Conservation (phyloP, 305 asterid species). For the Solanum hybrid region DNA sequence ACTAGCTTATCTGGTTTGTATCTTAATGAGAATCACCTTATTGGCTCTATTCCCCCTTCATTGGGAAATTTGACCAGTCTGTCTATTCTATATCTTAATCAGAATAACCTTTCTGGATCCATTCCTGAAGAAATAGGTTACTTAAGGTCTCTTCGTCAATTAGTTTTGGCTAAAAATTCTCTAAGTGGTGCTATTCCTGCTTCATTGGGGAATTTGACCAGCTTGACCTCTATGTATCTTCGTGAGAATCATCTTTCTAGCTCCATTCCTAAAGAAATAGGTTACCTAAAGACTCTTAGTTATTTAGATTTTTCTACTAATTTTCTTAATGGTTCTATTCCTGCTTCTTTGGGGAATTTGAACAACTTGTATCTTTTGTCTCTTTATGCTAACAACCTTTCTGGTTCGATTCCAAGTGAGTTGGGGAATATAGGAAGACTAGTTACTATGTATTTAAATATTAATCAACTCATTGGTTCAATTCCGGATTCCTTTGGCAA, state of each 20-base stretch:
- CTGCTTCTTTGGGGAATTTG: not conserved
- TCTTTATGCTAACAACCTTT: not conserved
- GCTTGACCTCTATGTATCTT: not conserved
- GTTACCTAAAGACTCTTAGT: not conserved
- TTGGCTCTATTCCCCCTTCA: not conserved
- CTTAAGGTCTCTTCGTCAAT: not conserved
- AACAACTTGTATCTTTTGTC: not conserved
- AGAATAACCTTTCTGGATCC: not conserved
- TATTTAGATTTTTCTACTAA: not conserved
- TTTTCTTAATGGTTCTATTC: not conserved
- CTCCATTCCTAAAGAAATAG: not conserved
- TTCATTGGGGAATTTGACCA: not conserved
- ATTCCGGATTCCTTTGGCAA: not conserved
- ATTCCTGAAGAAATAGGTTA: not conserved
- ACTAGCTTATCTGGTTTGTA: accelerated
- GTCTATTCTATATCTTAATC: accelerated
- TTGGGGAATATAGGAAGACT: not conserved
- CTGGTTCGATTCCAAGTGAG: not conserved
- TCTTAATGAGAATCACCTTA: not conserved
- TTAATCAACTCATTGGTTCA: not conserved
- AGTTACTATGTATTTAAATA: not conserved
- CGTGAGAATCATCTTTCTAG: not conserved
- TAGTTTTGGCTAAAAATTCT: not conserved
- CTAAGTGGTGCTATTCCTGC: not conserved
- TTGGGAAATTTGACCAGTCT: not conserved